phyloP scores from a whole-genome alignment of 129 eudicot species.

The Glebionis coronaria region DNA sequence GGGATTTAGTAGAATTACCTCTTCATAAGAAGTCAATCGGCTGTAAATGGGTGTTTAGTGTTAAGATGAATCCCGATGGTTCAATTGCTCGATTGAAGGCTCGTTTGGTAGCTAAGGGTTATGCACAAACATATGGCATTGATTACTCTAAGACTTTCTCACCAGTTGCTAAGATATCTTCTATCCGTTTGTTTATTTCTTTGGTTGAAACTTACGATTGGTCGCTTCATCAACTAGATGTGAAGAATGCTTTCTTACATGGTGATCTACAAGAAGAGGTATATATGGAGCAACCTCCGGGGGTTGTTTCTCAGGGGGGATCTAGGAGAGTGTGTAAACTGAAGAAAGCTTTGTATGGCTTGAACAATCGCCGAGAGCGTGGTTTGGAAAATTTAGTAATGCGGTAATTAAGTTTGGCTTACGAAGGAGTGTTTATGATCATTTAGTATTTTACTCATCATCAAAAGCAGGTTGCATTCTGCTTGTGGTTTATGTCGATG shows the following conservation, averaged over 20 bases:
- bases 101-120: background rate
- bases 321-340: background rate
- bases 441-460: background rate
- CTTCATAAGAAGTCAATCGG: background rate
- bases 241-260: slow-evolving; percentile 4
- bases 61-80: background rate
- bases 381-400: background rate
- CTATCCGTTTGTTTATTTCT: background rate
- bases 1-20: background rate
- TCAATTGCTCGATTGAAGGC: background rate
- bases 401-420: background rate
- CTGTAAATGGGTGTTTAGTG: background rate
- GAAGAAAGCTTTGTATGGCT: background rate
- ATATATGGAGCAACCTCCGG: slow-evolving; percentile 10
- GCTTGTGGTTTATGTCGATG: background rate
- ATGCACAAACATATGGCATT: background rate
- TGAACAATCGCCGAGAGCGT: background rate
- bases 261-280: slow-evolving; percentile 1
- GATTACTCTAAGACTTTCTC: background rate
- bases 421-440: background rate
- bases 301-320: background rate
- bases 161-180: background rate
- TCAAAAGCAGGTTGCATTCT: background rate
- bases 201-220: background rate
- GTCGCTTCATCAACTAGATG: background rate